phyloP scores from a whole-genome alignment of 495 filamentous ascomycete genomes.

The Aspergillus carlsbadensis region DNA sequence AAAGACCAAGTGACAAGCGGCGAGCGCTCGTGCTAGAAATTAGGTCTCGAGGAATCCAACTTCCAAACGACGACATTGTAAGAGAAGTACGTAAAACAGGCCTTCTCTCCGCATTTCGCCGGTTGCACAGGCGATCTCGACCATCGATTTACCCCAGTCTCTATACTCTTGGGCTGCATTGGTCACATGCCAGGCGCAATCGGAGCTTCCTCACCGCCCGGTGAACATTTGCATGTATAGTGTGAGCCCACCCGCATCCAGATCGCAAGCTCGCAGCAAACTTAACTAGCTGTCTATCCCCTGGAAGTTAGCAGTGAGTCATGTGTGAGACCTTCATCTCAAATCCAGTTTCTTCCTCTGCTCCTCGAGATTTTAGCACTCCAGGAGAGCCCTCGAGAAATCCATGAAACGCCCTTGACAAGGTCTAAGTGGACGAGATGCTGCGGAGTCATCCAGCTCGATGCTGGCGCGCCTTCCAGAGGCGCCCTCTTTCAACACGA shows the following conservation, averaged over 20 bases:
- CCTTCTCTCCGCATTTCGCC: too few relatives aligned
- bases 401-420: slow-evolving; percentile 17
- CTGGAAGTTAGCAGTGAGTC: slow-evolving; percentile 10
- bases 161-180: not conserved
- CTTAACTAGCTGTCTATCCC: not conserved
- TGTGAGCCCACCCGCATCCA: not conserved
- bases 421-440: slow-evolving; percentile 35
- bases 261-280: slow-evolving; percentile 10
- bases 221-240: not conserved
- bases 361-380: slow-evolving; percentile 5
- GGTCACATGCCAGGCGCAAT: slow-evolving; percentile 10
- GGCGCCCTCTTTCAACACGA: slow-evolving; percentile 16
- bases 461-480: slow-evolving; percentile 29
- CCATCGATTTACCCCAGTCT: not conserved
- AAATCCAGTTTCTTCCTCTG: slow-evolving; percentile 5
- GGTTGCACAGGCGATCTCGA: not conserved
- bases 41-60: too few relatives aligned
- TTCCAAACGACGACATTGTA: too few relatives aligned
- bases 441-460: slow-evolving; percentile 34
- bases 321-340: slow-evolving; percentile 16
- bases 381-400: not conserved
- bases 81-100: too few relatives aligned
- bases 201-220: slow-evolving; percentile 11
- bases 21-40: too few relatives aligned
- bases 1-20: too few relatives aligned